Conservation (phyloP, 2,329 filamentous ascomycete species). For the Fusarium denticulatum region DNA sequence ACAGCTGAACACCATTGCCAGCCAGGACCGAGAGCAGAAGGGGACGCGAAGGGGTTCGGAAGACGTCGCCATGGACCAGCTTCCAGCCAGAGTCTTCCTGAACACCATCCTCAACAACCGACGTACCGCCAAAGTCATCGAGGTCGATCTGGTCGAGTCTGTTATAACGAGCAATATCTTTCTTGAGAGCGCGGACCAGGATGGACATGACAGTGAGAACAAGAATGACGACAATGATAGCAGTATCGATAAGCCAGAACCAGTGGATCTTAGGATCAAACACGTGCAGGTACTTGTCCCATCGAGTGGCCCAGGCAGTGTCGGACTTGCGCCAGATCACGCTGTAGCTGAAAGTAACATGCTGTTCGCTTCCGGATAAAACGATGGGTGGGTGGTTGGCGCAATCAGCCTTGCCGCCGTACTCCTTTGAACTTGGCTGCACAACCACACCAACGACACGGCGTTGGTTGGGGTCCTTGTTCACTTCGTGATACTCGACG, state of each 20-base stretch:
- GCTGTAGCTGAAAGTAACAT: slow-evolving; percentile 89
- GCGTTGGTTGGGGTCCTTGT: slow-evolving; percentile 72
- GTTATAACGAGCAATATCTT: slow-evolving; percentile 97
- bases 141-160: slow-evolving; percentile 89
- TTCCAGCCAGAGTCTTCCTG: slow-evolving; percentile 99
- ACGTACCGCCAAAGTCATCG: slow-evolving; percentile 85
- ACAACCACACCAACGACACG: slow-evolving; percentile 94
- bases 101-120: slow-evolving; percentile 86
- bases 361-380: slow-evolving; percentile 67
- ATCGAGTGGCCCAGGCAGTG: slow-evolving; percentile 94
- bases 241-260: slow-evolving; percentile 97
- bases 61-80: slow-evolving; percentile 95
- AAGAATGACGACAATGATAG: slow-evolving; percentile 92
- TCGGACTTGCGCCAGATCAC: slow-evolving; percentile 86
- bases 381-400: slow-evolving; percentile 67
- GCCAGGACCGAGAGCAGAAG: slow-evolving; percentile 87
- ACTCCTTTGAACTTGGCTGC: slow-evolving; percentile 77
- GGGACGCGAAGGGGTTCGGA: slow-evolving; percentile 85
- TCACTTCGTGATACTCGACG: slow-evolving; percentile 89
- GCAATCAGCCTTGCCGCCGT: slow-evolving; percentile 70
- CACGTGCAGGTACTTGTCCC: slow-evolving; percentile 98
- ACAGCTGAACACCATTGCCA: slow-evolving; percentile 94
- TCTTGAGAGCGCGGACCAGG: slow-evolving; percentile 84
- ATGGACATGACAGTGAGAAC: slow-evolving; percentile 94
- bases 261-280: slow-evolving; percentile 98